phyloP scores from a whole-genome alignment of 306 rosid genomes.

The Ziziphus jujuba region DNA sequence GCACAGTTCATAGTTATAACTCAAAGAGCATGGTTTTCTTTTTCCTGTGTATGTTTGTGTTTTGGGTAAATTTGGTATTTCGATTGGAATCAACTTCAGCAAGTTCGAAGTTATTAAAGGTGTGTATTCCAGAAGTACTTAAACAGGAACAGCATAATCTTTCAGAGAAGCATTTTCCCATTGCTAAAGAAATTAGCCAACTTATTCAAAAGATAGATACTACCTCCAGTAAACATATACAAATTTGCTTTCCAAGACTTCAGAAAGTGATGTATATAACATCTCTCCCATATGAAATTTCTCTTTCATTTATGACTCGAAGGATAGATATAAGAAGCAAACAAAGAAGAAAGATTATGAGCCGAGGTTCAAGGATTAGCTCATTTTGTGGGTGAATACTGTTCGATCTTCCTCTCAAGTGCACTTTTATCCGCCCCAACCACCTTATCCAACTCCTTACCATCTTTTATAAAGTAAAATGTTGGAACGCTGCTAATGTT shows the following conservation, averaged over 20 bases:
- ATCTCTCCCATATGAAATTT: conserved; percentile 6
- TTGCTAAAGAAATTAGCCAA: neutral
- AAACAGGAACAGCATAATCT: neutral
- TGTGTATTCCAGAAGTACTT: neutral
- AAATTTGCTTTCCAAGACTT: neutral
- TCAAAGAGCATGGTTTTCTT: too few relatives aligned
- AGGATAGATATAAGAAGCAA: conserved; percentile 10
- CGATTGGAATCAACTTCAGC: neutral
- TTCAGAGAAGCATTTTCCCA: neutral
- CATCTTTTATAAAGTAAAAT: conserved; percentile 59
- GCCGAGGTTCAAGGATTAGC: conserved; percentile 11
- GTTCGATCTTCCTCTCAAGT: conserved; percentile 18
- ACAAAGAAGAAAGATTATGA: conserved; percentile 2
- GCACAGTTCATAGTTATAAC: too few relatives aligned
- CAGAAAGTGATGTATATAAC: conserved; percentile 18
- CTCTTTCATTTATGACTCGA: conserved; percentile 3
- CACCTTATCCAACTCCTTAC: conserved; percentile 64
- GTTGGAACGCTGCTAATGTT: conserved; percentile 74
- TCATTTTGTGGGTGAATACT: conserved; percentile 23
- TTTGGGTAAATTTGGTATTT: neutral
- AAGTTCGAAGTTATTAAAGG: neutral
- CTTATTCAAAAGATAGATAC: neutral
- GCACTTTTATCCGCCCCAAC: conserved; percentile 58
- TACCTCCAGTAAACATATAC: neutral
- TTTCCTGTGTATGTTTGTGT: neutral